Evolutionary conservation across 805 yeast genomes (phyloP).

Genomic region (Cyberlindnera nakhonratchasimensis): DNA sequence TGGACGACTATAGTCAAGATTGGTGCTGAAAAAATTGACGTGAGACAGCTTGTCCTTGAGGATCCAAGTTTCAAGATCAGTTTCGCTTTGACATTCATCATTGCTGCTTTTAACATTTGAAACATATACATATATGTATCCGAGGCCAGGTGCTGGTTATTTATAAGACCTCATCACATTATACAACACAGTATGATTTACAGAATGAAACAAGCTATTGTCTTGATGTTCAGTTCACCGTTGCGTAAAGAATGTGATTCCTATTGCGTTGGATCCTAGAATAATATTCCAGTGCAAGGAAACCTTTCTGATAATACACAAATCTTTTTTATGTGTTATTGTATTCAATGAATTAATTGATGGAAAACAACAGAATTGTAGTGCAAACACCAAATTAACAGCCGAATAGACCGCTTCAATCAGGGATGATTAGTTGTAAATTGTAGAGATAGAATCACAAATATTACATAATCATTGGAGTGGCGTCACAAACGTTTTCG

Average conservation of each 20-base stretch:
- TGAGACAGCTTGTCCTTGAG: constrained; percentile 49
- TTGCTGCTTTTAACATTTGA: constrained; percentile 53
- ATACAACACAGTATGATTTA: too few relatives aligned
- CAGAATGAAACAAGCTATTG: too few relatives aligned
- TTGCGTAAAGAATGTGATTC: too few relatives aligned
- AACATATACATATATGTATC: not conserved
- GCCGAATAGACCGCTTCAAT: not conserved
- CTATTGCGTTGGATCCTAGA: too few relatives aligned
- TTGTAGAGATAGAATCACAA: not conserved
- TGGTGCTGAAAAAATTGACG: constrained; percentile 40
- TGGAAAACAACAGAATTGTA: too few relatives aligned
- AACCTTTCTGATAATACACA: too few relatives aligned
- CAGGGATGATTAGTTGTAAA: not conserved
- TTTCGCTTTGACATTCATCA: constrained; percentile 51
- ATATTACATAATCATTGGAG: not conserved
- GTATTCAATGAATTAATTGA: too few relatives aligned
- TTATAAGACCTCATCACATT: too few relatives aligned
- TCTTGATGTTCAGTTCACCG: too few relatives aligned
- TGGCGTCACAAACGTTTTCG: constrained; percentile 14
- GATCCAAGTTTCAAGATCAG: constrained; percentile 59
- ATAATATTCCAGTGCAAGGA: too few relatives aligned
- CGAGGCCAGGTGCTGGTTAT: too few relatives aligned
- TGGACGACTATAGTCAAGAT: constrained; percentile 35
- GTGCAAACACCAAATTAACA: not conserved
- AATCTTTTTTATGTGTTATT: too few relatives aligned